A percentile compares a stretch with the other conserved stretches of the same genome.
phyloP scores from a whole-genome alignment of 2,329 filamentous ascomycete genomes.

The Mycosphaerella sp. region DNA sequence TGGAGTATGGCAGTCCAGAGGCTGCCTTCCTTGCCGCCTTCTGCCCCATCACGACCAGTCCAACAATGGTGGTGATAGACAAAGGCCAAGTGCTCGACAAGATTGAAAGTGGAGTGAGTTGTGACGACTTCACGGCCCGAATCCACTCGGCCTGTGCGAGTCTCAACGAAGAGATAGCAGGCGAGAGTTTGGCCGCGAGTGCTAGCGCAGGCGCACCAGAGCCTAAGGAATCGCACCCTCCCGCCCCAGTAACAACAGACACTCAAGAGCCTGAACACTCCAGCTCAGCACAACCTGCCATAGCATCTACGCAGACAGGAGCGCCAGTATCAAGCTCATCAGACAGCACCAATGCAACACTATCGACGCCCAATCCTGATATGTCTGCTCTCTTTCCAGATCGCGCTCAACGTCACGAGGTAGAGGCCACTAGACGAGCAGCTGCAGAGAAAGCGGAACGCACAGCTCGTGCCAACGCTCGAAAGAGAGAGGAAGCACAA shows the following conservation, averaged over 20 bases:
- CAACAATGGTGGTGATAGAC: slow-evolving; percentile 68
- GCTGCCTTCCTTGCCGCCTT: slow-evolving; percentile 76
- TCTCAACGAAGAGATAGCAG: neutral
- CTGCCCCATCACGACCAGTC: slow-evolving; percentile 71
- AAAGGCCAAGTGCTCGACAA: slow-evolving; percentile 75
- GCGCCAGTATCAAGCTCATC: neutral
- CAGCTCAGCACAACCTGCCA: neutral
- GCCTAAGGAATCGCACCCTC: neutral
- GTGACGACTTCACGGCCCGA: slow-evolving; percentile 57
- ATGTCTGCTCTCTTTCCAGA: slow-evolving; percentile 44
- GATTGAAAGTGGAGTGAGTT: slow-evolving; percentile 58
- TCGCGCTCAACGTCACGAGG: slow-evolving; percentile 44
- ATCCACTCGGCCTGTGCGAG: slow-evolving; percentile 39
- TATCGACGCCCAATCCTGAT: neutral
- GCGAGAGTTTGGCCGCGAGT: neutral
- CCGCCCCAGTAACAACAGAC: neutral
- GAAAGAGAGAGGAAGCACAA: slow-evolving; percentile 36
- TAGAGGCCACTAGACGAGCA: slow-evolving; percentile 39
- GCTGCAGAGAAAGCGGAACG: slow-evolving; percentile 46
- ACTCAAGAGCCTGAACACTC: neutral
- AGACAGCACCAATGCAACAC: neutral
- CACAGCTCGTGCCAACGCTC: slow-evolving; percentile 34
- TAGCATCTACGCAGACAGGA: neutral
- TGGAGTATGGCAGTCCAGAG: slow-evolving; percentile 69
- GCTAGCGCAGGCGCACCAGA: neutral